phyloP scores from a whole-genome alignment of 257 asterid species.

The Parsonsia alboflavescens region DNA sequence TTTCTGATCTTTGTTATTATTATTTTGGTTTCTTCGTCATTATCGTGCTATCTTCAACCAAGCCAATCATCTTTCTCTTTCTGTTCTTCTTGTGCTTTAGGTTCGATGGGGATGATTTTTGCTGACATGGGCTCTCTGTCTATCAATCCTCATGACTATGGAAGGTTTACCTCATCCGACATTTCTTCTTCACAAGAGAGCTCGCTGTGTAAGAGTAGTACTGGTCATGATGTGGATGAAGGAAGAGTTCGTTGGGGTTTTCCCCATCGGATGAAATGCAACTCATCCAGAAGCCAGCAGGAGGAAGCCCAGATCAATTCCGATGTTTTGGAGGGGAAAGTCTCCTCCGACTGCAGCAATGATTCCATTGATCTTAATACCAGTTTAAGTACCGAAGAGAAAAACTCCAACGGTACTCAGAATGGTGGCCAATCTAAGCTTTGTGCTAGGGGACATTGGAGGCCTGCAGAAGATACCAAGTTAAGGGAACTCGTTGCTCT shows the following conservation, averaged over 20 bases:
- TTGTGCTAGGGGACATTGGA: conserved; percentile 86
- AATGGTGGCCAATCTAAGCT: conserved; percentile 46
- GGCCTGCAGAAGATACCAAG: conserved; percentile 81
- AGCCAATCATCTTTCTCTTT: not conserved
- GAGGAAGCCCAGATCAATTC: conserved; percentile 4
- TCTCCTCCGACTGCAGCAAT: conserved; percentile 27
- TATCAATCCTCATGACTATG: conserved; percentile 12
- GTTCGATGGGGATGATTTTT: conserved; percentile 21
- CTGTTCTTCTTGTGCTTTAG: not conserved
- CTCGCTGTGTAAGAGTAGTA: conserved; percentile 9
- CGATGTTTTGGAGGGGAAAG: conserved; percentile 19
- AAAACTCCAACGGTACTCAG: conserved; percentile 12
- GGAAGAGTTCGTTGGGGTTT: conserved; percentile 20
- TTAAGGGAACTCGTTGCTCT: conserved; percentile 79
- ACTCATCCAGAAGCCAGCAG: not conserved
- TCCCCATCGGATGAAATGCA: conserved; percentile 14
- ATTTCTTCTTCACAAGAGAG: conserved; percentile 20
- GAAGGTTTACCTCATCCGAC: not conserved
- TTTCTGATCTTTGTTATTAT: not conserved
- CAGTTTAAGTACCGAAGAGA: conserved; percentile 26
- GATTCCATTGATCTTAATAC: conserved; percentile 51
- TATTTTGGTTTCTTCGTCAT: not conserved
- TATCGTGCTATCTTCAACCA: not conserved
- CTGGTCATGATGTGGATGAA: conserved; percentile 7
- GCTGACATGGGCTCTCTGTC: conserved; percentile 18